Evolutionary conservation across 306 rosid genomes (phyloP), one percentile per base, ranked within the genome.

Genomic region (Vicia sativa): DNA sequence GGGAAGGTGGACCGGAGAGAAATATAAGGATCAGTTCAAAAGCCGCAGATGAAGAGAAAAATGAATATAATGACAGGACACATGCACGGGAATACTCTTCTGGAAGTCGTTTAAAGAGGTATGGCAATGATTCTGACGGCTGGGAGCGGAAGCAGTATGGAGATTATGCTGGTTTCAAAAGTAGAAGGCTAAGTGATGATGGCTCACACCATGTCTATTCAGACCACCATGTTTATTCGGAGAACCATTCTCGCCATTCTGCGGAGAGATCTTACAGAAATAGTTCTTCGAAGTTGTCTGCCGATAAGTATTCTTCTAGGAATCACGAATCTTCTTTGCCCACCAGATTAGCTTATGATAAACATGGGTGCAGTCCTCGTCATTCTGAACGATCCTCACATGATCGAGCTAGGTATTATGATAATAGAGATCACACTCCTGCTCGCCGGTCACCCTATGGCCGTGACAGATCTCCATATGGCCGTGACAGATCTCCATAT

Each of bases 361-460:
- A 91, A 81, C 91, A 83, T 85, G 97, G 89, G 18, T 77, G 80
- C 71, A 93, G 95, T 79, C 97, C 97, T 75, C 87, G 74, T 67
- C 90, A 85, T 84, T 74, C 87, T 74, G 99, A 90, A 58, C 76
- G 95, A 54, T 90, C 96, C 56, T 91, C 97, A 43, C 91, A 74
- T 12, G 97, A 90, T 41, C 75, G 88, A 77, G 62, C 70, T 34
- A 82, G 88, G 61, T 82, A 79, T 79, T 83, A 82, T 74, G 96
- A 90, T 78, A 79, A 88, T 56, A 84, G 83, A 68, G 98, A 85
- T 62, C 76, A 84, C 16, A 83, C 86, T 71, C 87, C 90, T 34
- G 76, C 62, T 19, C 83, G 56, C 31, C 82, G 85, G 15, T 83
- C 85, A 4, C 89, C 82, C 3, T 43, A 66, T 69, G 79, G 72